Percentiles rank a stretch among this genome's conserved stretches.
These are phyloP conservation scores for Trichoderma sp. DNA, from an alignment of 2,329 filamentous ascomycete species.

Conservation along the genomic window DNA sequence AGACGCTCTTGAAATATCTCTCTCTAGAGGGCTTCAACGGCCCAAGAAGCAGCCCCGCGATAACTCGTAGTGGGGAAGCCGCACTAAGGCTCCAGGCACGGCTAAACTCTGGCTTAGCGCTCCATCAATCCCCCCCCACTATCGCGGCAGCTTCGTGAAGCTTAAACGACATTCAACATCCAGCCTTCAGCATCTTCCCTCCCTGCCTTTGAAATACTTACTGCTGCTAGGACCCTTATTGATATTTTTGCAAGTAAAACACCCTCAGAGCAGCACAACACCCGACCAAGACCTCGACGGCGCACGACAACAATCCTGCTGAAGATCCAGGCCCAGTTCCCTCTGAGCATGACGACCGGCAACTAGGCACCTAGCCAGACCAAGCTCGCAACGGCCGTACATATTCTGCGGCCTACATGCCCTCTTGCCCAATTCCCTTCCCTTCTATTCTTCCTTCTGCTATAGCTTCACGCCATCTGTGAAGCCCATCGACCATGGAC, in stretches of 20 bases:
- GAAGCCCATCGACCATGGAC: slow-evolving; percentile 36
- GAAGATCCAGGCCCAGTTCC: background rate
- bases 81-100: background rate
- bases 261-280: background rate
- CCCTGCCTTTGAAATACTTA: background rate
- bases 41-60: background rate
- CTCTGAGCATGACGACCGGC: slow-evolving; percentile 21
- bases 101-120: slow-evolving; percentile 3
- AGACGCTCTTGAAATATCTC: background rate
- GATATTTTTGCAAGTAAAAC: background rate
- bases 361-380: background rate
- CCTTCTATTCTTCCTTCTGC: background rate
- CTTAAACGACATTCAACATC: background rate
- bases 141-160: slow-evolving; percentile 7
- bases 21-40: background rate
- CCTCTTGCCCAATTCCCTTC: background rate
- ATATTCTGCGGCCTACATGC: background rate
- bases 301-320: background rate
- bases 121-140: slow-evolving; percentile 11
- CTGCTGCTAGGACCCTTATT: background rate
- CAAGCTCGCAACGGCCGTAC: background rate
- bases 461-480: background rate
- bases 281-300: background rate
- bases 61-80: background rate
- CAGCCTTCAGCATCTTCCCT: background rate